Evolutionary conservation across 2,329 filamentous ascomycete species (phyloP).

Genomic region (Fusarium keratoplasticum): DNA sequence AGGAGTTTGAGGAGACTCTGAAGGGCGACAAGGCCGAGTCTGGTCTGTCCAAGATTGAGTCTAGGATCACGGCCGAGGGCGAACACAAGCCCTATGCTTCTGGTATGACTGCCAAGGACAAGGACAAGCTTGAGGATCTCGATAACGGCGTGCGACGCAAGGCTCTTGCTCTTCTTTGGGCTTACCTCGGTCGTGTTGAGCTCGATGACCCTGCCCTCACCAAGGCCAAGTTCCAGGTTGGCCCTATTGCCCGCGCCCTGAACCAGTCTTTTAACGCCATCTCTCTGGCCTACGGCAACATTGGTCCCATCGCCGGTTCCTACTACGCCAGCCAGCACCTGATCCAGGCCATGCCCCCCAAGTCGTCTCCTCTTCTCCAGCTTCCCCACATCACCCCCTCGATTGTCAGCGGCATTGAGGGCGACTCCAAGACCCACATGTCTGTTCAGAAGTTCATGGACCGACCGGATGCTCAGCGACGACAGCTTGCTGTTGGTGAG

Average conservation of each 20-base stretch:
- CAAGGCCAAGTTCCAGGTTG: slow-evolving; percentile 88
- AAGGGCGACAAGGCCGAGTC: slow-evolving; percentile 83
- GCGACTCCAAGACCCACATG: slow-evolving; percentile 79
- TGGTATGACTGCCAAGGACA: slow-evolving; percentile 79
- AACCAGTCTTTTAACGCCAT: slow-evolving; percentile 91
- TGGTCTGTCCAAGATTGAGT: slow-evolving; percentile 85
- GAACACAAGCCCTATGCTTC: slow-evolving; percentile 61
- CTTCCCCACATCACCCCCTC: slow-evolving; percentile 85
- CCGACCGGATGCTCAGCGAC: slow-evolving; percentile 79
- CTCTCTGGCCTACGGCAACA: slow-evolving; percentile 86
- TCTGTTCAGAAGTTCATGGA: slow-evolving; percentile 91
- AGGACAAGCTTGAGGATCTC: slow-evolving; percentile 79
- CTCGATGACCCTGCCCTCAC: slow-evolving; percentile 82
- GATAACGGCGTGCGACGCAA: slow-evolving; percentile 87
- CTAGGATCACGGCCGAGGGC: slow-evolving; percentile 76
- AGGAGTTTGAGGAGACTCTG: slow-evolving; percentile 84
- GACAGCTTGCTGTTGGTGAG: slow-evolving; percentile 75
- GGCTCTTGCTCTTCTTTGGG: slow-evolving; percentile 90
- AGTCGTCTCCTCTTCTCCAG: slow-evolving; percentile 88
- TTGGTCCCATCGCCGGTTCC: slow-evolving; percentile 82
- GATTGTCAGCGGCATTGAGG: slow-evolving; percentile 75
- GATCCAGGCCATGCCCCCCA: slow-evolving; percentile 88
- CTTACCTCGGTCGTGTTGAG: slow-evolving; percentile 90
- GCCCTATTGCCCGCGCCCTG: slow-evolving; percentile 85
- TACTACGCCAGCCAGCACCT: slow-evolving; percentile 87